Evolutionary conservation across 1,284 basidiomycete genomes (phyloP).

Genomic region (Calocybe gambosa): DNA sequence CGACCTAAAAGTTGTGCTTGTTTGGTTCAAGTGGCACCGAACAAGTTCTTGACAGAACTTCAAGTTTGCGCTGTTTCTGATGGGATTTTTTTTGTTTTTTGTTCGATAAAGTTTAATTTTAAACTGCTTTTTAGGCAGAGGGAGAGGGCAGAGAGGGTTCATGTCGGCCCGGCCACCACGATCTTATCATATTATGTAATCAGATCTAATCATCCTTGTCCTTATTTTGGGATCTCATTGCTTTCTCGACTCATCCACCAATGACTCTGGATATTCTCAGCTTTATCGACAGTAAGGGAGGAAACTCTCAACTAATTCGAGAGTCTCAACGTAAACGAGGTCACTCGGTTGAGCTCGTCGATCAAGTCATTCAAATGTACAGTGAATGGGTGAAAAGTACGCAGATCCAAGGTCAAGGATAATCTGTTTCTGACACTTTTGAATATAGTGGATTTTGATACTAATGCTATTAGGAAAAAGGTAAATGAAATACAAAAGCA

Average conservation of each 20-base stretch:
- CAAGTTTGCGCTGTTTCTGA: too few relatives aligned
- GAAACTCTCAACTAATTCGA: slow-evolving; percentile 88
- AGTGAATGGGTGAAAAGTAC: slow-evolving; percentile 87
- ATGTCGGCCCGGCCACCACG: too few relatives aligned
- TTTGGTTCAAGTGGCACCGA: slow-evolving; percentile 13
- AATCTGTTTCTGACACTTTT: neutral
- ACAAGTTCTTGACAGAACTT: too few relatives aligned
- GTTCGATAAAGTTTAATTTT: too few relatives aligned
- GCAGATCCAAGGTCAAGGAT: slow-evolving; percentile 26
- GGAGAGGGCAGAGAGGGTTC: too few relatives aligned
- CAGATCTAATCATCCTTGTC: too few relatives aligned
- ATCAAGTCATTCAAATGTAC: slow-evolving; percentile 92
- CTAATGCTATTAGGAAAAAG: slow-evolving; percentile 73
- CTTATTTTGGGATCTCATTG: neutral
- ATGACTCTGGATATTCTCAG: slow-evolving; percentile 74
- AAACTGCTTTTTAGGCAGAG: too few relatives aligned
- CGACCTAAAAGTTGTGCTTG: slow-evolving; percentile 13
- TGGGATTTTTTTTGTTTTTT: too few relatives aligned
- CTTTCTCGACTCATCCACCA: neutral
- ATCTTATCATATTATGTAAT: too few relatives aligned
- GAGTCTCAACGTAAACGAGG: slow-evolving; percentile 93
- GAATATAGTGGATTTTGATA: slow-evolving; percentile 74
- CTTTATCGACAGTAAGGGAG: slow-evolving; percentile 86
- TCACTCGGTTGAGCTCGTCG: slow-evolving; percentile 85
- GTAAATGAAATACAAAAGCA: slow-evolving; percentile 91